phyloP scores from a whole-genome alignment of 257 asterid genomes.

The Scutellaria minor region DNA sequence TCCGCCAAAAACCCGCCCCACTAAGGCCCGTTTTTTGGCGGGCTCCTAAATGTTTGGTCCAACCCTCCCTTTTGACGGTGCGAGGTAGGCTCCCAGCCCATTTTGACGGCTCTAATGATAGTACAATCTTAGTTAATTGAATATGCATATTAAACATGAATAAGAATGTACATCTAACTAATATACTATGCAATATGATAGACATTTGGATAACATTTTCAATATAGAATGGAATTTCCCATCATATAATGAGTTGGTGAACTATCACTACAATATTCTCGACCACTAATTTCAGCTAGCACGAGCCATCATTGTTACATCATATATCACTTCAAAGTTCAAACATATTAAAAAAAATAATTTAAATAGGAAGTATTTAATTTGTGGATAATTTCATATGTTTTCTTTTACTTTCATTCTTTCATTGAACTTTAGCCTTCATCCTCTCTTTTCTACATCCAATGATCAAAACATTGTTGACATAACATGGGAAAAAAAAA shows the following conservation, averaged over 20 bases:
- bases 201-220: neutral
- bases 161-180: too few species aligned
- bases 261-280: slow-evolving; percentile 1
- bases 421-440: slow-evolving; percentile 14
- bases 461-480: slow-evolving; percentile 31
- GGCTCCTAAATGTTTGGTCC: too few species aligned
- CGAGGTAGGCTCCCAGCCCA: too few species aligned
- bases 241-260: neutral
- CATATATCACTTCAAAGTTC: neutral
- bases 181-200: neutral
- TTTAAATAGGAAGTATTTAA: too few species aligned
- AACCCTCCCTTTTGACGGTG: too few species aligned
- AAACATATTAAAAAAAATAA: neutral
- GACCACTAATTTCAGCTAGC: slow-evolving; percentile 34
- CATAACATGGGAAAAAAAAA: slow-evolving; percentile 17
- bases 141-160: too few species aligned
- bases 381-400: slow-evolving; percentile 34
- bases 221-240: neutral
- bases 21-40: too few species aligned
- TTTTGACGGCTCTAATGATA: too few species aligned
- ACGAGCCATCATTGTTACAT: slow-evolving; percentile 46
- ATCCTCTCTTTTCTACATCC: slow-evolving; percentile 16
- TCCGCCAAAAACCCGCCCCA: too few species aligned
- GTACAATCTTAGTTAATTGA: too few species aligned
- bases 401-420: slow-evolving; percentile 36